These are phyloP conservation scores for Boletus eberwhitei DNA, from an alignment of 768 basidiomycete species.

Conservation along the genomic window DNA sequence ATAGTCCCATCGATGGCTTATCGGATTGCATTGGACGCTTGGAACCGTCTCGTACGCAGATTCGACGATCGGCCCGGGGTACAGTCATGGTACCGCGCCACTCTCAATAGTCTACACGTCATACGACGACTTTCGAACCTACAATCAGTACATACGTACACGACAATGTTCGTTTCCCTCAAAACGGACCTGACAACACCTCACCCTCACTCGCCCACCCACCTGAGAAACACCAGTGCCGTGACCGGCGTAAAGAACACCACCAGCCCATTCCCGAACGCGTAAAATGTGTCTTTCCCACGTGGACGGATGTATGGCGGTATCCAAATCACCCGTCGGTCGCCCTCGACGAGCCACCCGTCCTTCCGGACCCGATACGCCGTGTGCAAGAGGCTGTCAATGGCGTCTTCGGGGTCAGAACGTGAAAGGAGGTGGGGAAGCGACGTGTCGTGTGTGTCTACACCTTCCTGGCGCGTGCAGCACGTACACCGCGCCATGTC, in stretches of 20 bases:
- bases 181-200: neutral
- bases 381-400: constrained; percentile 5
- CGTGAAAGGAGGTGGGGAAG: constrained; percentile 6
- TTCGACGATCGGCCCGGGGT: no score
- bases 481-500: neutral
- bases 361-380: constrained; percentile 13
- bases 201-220: neutral
- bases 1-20: neutral
- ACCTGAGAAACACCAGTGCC: neutral
- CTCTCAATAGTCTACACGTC: no score
- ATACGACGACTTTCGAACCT: no score
- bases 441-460: neutral
- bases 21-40: no score
- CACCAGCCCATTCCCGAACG: neutral
- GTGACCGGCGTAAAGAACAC: neutral
- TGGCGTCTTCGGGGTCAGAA: neutral
- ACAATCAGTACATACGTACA: no score
- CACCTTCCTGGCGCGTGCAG: neutral
- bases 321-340: constrained; percentile 16
- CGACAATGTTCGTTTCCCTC: no score
- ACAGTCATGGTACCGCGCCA: no score
- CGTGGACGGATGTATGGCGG: neutral
- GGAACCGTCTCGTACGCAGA: no score
- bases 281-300: constrained; percentile 3
- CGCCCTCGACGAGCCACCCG: constrained; percentile 19